Evolutionary conservation across 108 stramenopile species (phyloP), one percentile per base, ranked within the genome.

Genomic region (Bacterosira constricta): DNA sequence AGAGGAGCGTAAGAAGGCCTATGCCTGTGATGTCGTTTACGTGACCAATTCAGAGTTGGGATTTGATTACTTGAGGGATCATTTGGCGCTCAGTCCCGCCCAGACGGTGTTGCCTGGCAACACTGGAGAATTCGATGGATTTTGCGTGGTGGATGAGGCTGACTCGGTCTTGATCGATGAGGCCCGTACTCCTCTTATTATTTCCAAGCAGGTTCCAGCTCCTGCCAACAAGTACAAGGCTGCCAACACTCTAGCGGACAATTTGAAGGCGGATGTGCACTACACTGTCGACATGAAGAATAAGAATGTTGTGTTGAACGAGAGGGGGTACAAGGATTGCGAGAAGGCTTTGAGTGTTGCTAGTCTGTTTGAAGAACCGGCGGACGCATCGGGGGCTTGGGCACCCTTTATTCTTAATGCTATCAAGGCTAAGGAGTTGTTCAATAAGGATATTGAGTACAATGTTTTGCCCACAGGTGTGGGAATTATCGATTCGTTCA

Each of bases 91-190:
- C 30, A 76, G 82, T 35, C 89, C 89, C 6, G 88, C 83, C 35
- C 91, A 93, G 70, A 92, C 91, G 1, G 94, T 96, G 6, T 69
- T 96, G 58, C 90, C 90, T 11, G 82, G 68, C 6, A 78, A 88
- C 31, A 81, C 66, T 27, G 84, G 84, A 39, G 90, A 89, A 67
- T 91, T 90, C 62, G 78, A 88, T 59, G 88, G 89, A 32, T 98
- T 96, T 73, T 93, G 94, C 49, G 84, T 98, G 1, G 97, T 98
- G 27, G 97, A 98, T 78, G 97, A 98, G 71, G 96, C 96, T 3
- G 97, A 98, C 71, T 94, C 92, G 11, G 96, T 98, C n/a, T 75
- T 97, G 69, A 96, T 98, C 68, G 97, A 98, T 69, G 97, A 98
- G 84, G 94, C 91, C 1, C 71, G 96, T 20, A 98, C 97, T 18